Base-by-base conservation (phyloP, 2,329 filamentous ascomycete species). In the Cytospora leucostoma region DNA sequence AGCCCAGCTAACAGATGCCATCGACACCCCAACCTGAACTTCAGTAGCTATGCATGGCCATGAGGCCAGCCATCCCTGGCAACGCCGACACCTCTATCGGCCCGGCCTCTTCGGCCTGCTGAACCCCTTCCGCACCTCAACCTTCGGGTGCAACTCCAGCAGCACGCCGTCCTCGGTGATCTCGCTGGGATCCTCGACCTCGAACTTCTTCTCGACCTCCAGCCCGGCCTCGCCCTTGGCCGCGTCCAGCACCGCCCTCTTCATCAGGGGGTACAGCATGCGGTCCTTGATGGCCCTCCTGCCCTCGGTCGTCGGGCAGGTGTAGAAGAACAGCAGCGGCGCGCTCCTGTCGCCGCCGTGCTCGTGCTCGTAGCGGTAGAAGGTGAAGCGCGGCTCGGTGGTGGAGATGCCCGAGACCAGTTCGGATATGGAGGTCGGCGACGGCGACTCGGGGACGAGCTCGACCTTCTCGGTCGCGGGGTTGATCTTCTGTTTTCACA, bases 241-340 rank as follows among this genome's bases (percentile, higher is more conserved):
- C 38, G 88, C 74, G n/a, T 79, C 76, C 35, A 93, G 79, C 3
- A 91, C 89, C 32, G 85, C 84, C 12, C 84, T 80, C 76, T 88
- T 88, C 79, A 88, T 88, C 33, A 88, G 78, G 38, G 91, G 90
- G 74, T 95, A 95, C 71, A 95, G 76, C 92, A 96, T 96, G 67
- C 91, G 83, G 76, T 90, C 89, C 78, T 92, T 93, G 78, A 95
- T 90, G 59, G 84, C 79, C 76, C 88, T 91, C 59, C 82, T 86
- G 34, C 80, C 84, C 0, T 84, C 77, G 5, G 88, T 82, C 8
- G 83, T 79, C 0, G 92, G 92, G 74, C 90, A 93, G 7, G 91
- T 94, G 77, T 93, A 94, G 73, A 95, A 87, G 78, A 95, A 95
- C 7, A 94, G 80, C 55, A 94, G 79, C 3, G 88, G 85, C 61